Evolutionary conservation across 192 early-diverging fungal species (phyloP), one percentile per base, ranked within the genome.

Genomic region (Coemansia sp.): DNA sequence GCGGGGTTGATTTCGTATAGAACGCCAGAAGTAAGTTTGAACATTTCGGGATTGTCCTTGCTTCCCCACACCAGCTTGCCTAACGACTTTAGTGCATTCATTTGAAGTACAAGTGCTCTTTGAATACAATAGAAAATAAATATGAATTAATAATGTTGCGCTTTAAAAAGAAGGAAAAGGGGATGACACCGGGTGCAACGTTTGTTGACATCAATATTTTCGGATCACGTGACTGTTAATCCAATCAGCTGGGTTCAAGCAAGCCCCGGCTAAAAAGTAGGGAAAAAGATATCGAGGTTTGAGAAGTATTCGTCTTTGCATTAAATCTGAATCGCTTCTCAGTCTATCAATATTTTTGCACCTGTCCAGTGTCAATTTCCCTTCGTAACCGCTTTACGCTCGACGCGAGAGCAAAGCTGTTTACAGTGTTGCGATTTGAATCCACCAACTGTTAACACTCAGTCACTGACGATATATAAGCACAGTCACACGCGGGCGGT

Each of bases 71-170:
- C 87, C 11, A 90, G 73, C 70, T 84, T 85, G 29, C 88, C 84
- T 16, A 94, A 78, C 41, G 89, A 86, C 68, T 82, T 86, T 59
- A 94, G 77, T 5, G 90, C 68, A 64, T 87, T 86, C 89, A 93
- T 93, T 63, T 37, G 31, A 27, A 42, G 39, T 27, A 64, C 3
- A 16, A 37, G 21, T 21, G n/a, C 3, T 37, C 40, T 39, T 39
- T 39, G 10, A 39, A 39, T 10, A 39, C 42, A 16, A 41, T 41
- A 41, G 40, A 41, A 41, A 6, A 50, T 59, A 62, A 21, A n/a
- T 29, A 59, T 35, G 42, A 17, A 59, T 24, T 45, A 34, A 17
- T 31, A 14, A 17, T 24, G 54, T 14, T 53, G 21, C 9, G 45
- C 19, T 41, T 41, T 41, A 13, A 1, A 48, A 48, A 19, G 46